A percentile compares a stretch with the other conserved stretches of the same genome.
Evolutionary conservation across 2,329 filamentous ascomycete species (phyloP).

Genomic region (Sordariomycetes sp.): DNA sequence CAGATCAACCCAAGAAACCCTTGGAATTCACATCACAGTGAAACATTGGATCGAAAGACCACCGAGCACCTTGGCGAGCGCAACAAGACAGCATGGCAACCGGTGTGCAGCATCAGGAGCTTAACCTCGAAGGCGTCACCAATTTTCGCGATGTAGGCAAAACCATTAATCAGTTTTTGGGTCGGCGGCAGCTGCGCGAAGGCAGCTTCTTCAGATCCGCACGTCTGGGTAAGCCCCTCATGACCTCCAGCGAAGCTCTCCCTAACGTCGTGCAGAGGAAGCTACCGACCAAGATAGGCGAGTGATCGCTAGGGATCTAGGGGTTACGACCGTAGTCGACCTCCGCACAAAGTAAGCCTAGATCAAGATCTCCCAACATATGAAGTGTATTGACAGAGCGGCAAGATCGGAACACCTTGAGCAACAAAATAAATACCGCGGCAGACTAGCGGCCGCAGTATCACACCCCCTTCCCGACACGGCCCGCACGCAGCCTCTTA

Average conservation of each 20-base stretch:
- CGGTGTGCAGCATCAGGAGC: too few species aligned
- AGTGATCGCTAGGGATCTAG: constrained; percentile 47
- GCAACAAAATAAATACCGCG: constrained; percentile 52
- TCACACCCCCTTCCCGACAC: constrained; percentile 27
- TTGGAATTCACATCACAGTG: too few species aligned
- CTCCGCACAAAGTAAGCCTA: constrained; percentile 60
- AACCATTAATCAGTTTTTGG: constrained; percentile 52
- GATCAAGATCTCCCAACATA: not conserved
- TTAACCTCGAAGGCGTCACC: constrained; percentile 32
- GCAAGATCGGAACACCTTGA: constrained; percentile 63
- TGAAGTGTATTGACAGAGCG: not conserved
- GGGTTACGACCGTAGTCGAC: constrained; percentile 68
- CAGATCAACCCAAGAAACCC: too few species aligned
- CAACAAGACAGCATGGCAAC: not conserved
- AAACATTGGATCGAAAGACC: not conserved
- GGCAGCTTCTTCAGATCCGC: constrained; percentile 62
- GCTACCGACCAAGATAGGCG: constrained; percentile 57
- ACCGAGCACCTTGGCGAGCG: not conserved
- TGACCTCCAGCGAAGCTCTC: not conserved
- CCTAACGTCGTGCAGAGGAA: constrained; percentile 45
- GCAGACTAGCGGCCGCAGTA: constrained; percentile 32
- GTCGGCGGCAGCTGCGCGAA: constrained; percentile 42
- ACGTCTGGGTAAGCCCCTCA: constrained; percentile 37
- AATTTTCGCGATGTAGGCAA: constrained; percentile 73
- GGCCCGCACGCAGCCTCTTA: constrained; percentile 42